Base-by-base conservation (phyloP, 495 filamentous ascomycete species). In the Xanthoparmelia taractica region DNA sequence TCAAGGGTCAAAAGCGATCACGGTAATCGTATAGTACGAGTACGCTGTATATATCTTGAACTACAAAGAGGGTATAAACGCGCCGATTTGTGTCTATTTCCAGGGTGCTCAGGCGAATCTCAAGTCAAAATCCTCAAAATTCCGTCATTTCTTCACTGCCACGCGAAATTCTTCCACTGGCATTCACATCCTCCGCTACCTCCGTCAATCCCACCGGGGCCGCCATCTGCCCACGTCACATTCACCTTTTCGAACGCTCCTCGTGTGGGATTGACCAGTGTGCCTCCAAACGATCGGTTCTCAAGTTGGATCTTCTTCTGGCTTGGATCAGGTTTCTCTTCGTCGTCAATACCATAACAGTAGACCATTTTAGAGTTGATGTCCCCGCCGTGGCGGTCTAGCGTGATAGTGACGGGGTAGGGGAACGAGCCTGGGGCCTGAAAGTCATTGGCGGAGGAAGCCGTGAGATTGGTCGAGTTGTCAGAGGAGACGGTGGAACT, bases 321-420 rank as follows among this genome's bases (percentile, higher is more conserved):
- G 13, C 77, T 76, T 4, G 74, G 60, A 55, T 85, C 75, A 59
- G 89, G 79, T 48, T 78, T 73, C 52, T 78, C 74, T 36, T 76
- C 68, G 17, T 75, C 74, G 57, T 85, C 77, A 66, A 96, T 73
- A 0, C 77, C 79, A 68, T 91, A 88, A 71, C 85, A 85, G 69
- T 89, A 95, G 1, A 87, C 74, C 70, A 84, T 78, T 74, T 96
- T 96, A 66, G 77, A 70, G 27, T 70, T 74, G 5, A 74, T 71
- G 47, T 81, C 70, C 0, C 90, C 89, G 38, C 91, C 91, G 62
- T 94, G 89, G 38, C 90, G 85, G 72, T 97, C 93, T 15, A 88
- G 66, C 2, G 87, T 88, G 25, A 97, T 78, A 0, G 88, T 94
- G 0, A 96, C 79, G 0, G 91, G 90, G 69, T 93, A 96, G 0